Evolutionary conservation across 2,329 filamentous ascomycete species (phyloP), one percentile per base, ranked within the genome.

Genomic region (Diaporthe capsici): DNA sequence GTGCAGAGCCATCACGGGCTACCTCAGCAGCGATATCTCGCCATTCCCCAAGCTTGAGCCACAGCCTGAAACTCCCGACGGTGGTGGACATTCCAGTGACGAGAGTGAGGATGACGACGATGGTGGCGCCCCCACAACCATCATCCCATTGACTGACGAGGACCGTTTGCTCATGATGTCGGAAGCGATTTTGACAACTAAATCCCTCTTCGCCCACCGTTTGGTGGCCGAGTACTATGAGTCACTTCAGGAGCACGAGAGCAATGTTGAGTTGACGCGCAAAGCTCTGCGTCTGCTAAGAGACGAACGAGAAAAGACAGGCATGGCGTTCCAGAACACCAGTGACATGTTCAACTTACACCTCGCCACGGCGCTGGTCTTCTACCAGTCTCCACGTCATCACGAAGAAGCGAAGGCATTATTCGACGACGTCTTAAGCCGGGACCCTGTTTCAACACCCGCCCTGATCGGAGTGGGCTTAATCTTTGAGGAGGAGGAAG

Each of bases 401-500:
- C 97, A 99, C 79, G 89, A 92, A 25, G 96, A 98, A 85, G 96
- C 97, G 2, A 96, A 95, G 81, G 84, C 85, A n/a, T 88, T 98
- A 0, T 98, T 99, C 79, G 92, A 98, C 79, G 90, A 90, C 42
- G 94, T 98, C 7, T 88, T 99, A 0, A 87, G 91, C 65, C 91
- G 94, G 37, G 95, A 97, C 74, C 89, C 92, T 2, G 91, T 90
- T 3, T 96, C 94, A 0, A 97, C 95, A 0, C 86, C 92, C 42
- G 96, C 96, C 3, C 87, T 99, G 77, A 94, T 98, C 61, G 97
- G 97, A 0, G 92, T 98, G 47, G 97, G 97, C 1, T 85, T 98
- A 34, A 96, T 99, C 55, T 93, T 96, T 63, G 95, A 98, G 83
- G 97, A 98, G 80, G 95, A 98, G 78, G 94, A 98, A 80, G 94